A percentile compares a stretch with the other conserved stretches of the same genome.
These are phyloP conservation scores for Chrysanthemum seticuspe DNA, from an alignment of 129 eudicot genomes.

Conservation along the genomic window DNA sequence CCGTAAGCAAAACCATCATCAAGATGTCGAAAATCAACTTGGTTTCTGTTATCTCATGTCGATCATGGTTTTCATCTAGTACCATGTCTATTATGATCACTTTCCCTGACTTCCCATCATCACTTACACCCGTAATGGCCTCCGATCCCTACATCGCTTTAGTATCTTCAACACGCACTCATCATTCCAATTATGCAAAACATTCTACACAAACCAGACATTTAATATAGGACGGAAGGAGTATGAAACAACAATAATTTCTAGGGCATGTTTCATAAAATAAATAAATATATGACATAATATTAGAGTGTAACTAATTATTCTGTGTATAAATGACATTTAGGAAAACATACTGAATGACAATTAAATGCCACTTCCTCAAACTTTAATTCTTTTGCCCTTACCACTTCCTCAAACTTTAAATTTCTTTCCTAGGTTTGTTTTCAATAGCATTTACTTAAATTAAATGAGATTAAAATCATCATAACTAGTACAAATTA, in stretches of 20 bases:
- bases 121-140: not conserved
- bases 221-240: no score
- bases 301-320: no score
- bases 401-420: not conserved
- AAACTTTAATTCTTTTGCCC: not conserved
- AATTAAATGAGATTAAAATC: slow-evolving; percentile 5
- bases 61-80: slow-evolving; percentile 19
- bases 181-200: slow-evolving; percentile 36
- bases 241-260: no score
- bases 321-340: no score
- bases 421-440: not conserved
- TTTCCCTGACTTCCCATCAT: slow-evolving; percentile 28
- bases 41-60: slow-evolving; percentile 16
- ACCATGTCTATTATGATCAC: slow-evolving; percentile 36
- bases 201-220: slow-evolving; percentile 19
- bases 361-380: not conserved
- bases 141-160: slow-evolving; percentile 34
- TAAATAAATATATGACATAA: no score
- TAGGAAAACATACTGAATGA: no score
- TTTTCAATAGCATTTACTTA: not conserved
- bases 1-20: slow-evolving; percentile 29
- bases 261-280: no score
- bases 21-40: slow-evolving; percentile 31
- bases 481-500: not conserved
- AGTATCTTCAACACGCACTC: slow-evolving; percentile 35